Evolutionary conservation across 2,329 filamentous ascomycete genomes (phyloP), one percentile per base, ranked within the genome.

Genomic region (Torrubiella hemipterigena): DNA sequence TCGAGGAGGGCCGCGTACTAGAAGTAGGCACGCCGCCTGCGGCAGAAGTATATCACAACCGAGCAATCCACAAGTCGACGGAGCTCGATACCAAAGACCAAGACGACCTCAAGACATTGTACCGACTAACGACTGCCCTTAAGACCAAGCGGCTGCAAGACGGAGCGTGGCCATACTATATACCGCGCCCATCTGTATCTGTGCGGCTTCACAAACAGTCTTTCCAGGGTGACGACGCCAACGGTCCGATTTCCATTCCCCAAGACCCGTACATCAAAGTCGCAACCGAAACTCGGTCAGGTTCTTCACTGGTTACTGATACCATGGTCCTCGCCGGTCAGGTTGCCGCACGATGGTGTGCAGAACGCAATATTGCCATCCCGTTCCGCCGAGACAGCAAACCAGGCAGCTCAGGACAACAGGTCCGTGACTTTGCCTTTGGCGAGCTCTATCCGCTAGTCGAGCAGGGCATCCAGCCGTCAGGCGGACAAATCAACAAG

Each of bases 291-390:
- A 28, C 40, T 3, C 55, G 49, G 7, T 50, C 38, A 5, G 49
- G 46, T 17, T 50, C 48, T 27, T 50, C 51, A 1, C 41, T 59
- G 4, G 58, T 61, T 9, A 41, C 50, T 29, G 56, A 50, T 28
- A 47, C 51, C 23, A 81, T 81, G 77, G 59, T 70, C 22, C 57
- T 78, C 4, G 75, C 73, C 10, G 73, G 72, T 32, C 64, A 77
- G 43, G 55, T 77, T 17, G 73, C 69, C 22, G 75, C 73, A 14
- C 58, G 56, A 18, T 81, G 73, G 71, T 77, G 73, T 44, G 46
- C 59, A 28, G 60, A 64, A 15, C 67, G 74, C 30, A 54, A 58
- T 14, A 67, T 81, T 31, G 67, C 73, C 21, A 59, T 74, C 17
- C 71, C 74, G 7, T 81, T 69, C 50, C 69, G 67, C 34, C 58